Conservation (phyloP, 2,329 filamentous ascomycete species). For the Coniochaeta prunicola region DNA sequence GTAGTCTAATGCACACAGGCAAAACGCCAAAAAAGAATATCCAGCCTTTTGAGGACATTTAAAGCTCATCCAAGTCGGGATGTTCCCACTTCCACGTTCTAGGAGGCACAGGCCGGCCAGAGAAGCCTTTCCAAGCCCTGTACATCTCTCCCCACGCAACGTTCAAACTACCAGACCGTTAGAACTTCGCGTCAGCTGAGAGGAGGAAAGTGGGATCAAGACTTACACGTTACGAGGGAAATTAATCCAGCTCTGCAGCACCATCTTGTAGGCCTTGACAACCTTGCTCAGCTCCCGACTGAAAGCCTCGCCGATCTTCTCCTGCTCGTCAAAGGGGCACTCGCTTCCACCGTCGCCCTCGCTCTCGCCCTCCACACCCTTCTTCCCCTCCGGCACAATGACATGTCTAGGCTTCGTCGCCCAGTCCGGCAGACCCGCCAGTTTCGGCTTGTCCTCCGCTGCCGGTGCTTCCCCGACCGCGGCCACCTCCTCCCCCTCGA, state of each 20-base stretch:
- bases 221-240: conserved; percentile 67
- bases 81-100: conserved; percentile 39
- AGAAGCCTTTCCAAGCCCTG: conserved; percentile 41
- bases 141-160: conserved; percentile 36
- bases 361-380: conserved; percentile 32
- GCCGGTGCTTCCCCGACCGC: conserved; percentile 13
- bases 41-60: neutral
- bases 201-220: neutral
- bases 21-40: neutral
- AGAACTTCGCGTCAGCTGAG: neutral
- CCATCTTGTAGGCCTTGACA: conserved; percentile 53
- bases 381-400: conserved; percentile 26
- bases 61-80: conserved; percentile 43
- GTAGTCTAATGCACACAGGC: neutral
- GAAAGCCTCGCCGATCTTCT: conserved; percentile 43
- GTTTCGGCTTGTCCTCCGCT: conserved; percentile 18
- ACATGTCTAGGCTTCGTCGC: conserved; percentile 35
- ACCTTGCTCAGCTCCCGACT: conserved; percentile 58
- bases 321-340: conserved; percentile 16
- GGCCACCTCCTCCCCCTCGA: conserved; percentile 28
- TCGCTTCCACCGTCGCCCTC: neutral
- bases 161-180: conserved; percentile 20
- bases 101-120: conserved; percentile 44
- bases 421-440: conserved; percentile 24
- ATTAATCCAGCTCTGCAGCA: conserved; percentile 62